Percentiles rank a stretch among this genome's conserved stretches.
phyloP scores from a whole-genome alignment of 2,329 filamentous ascomycete species.

The Aspergillus pseudonomiae region DNA sequence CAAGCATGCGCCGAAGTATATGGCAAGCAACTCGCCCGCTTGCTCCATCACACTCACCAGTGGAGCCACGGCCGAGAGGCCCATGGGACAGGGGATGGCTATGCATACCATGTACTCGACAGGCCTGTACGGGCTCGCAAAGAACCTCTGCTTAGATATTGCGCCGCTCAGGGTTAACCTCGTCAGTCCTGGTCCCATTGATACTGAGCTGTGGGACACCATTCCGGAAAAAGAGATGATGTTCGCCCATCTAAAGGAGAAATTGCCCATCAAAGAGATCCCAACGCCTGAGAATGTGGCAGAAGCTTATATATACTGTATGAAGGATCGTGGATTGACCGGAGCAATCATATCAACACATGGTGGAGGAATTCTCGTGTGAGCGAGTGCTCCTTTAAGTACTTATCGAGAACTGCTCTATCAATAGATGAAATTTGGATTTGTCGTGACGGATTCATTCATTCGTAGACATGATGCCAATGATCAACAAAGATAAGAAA shows the following conservation, averaged over 20 bases:
- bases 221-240: not conserved
- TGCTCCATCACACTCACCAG: not conserved
- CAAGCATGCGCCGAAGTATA: not conserved
- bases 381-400: not conserved
- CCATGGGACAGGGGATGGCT: not conserved
- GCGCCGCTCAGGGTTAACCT: not conserved
- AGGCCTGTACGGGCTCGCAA: not conserved
- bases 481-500: too few relatives aligned
- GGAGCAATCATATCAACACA: not conserved
- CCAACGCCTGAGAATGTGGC: not conserved
- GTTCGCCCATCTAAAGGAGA: not conserved
- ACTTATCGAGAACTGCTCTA: too few relatives aligned
- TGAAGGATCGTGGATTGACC: not conserved
- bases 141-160: not conserved
- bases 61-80: not conserved
- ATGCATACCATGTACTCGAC: not conserved
- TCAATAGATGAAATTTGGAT: too few relatives aligned
- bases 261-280: not conserved
- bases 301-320: not conserved
- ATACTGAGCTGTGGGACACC: not conserved
- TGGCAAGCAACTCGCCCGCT: not conserved
- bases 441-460: too few relatives aligned
- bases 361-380: not conserved
- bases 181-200: not conserved
- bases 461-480: too few relatives aligned